phyloP scores from a whole-genome alignment of 1,284 basidiomycete species.

The Rugosomyces carneus region DNA sequence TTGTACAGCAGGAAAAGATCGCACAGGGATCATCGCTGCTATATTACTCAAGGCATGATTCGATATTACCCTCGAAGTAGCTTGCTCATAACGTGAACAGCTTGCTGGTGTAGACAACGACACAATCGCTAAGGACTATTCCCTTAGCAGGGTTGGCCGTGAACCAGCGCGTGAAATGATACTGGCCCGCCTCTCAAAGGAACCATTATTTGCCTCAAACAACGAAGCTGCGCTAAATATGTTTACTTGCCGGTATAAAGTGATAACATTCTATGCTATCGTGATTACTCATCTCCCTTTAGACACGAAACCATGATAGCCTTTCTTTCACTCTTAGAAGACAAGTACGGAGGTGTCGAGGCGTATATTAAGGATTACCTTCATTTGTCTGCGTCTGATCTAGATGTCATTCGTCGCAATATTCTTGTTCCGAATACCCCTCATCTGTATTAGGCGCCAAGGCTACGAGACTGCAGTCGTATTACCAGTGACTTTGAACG shows the following conservation, averaged over 20 bases:
- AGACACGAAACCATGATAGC: slow-evolving; percentile 70
- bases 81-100: slow-evolving; percentile 28
- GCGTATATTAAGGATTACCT: slow-evolving; percentile 51
- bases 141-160: slow-evolving; percentile 66
- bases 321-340: slow-evolving; percentile 51
- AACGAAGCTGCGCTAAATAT: slow-evolving; percentile 70
- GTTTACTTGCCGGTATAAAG: slow-evolving; percentile 62
- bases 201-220: slow-evolving; percentile 65
- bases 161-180: slow-evolving; percentile 68
- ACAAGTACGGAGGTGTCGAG: slow-evolving; percentile 64
- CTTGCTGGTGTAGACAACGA: slow-evolving; percentile 63
- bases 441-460: slow-evolving; percentile 3
- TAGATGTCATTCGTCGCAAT: slow-evolving; percentile 53
- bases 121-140: slow-evolving; percentile 64
- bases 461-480: no score
- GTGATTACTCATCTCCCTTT: slow-evolving; percentile 2
- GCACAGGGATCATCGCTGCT: slow-evolving; percentile 72
- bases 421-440: slow-evolving; percentile 35
- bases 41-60: slow-evolving; percentile 56
- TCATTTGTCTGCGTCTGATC: slow-evolving; percentile 53
- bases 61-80: neutral
- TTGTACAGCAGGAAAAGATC: slow-evolving; percentile 78
- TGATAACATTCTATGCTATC: neutral
- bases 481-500: no score
- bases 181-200: slow-evolving; percentile 56